Evolutionary conservation across 2,329 filamentous ascomycete species (phyloP).

Genomic region (Phialocephala subalpina): DNA sequence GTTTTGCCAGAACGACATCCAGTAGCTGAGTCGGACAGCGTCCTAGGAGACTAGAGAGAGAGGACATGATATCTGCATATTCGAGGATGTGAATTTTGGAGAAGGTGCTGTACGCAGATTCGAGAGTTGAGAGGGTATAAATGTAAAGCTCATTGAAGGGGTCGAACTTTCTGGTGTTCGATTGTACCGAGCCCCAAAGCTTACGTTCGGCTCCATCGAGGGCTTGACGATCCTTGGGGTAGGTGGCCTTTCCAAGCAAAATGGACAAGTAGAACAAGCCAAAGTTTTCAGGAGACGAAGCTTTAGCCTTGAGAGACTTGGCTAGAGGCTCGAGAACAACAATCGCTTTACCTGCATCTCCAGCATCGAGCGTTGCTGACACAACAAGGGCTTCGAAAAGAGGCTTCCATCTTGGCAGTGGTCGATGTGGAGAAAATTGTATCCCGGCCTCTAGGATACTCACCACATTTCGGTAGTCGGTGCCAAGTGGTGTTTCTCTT

Average conservation of each 20-base stretch:
- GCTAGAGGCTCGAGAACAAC: conserved; percentile 77
- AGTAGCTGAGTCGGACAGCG: conserved; percentile 53
- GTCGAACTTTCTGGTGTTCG: conserved; percentile 58
- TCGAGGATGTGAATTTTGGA: conserved; percentile 47
- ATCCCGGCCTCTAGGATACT: conserved; percentile 73
- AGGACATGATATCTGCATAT: conserved; percentile 61
- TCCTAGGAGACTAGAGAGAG: conserved; percentile 48
- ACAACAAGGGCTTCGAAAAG: conserved; percentile 65
- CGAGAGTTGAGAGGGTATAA: conserved; percentile 61
- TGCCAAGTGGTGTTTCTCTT: conserved; percentile 60
- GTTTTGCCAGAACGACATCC: conserved; percentile 61
- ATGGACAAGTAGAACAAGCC: conserved; percentile 44
- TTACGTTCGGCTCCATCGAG: conserved; percentile 70
- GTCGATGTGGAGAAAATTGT: conserved; percentile 43
- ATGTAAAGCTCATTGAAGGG: conserved; percentile 73
- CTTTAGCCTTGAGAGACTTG: conserved; percentile 55
- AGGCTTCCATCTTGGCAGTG: conserved; percentile 49
- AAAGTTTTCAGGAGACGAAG: conserved; percentile 32
- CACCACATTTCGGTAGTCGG: conserved; percentile 74
- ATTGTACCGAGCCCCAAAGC: conserved; percentile 67
- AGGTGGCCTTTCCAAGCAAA: conserved; percentile 48
- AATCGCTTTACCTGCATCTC: conserved; percentile 71
- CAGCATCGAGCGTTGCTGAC: conserved; percentile 67
- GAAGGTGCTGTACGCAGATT: conserved; percentile 56
- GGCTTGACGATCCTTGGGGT: conserved; percentile 67